Conservation (phyloP, 2,329 filamentous ascomycete genomes). For the Cladosporium oxysporum region DNA sequence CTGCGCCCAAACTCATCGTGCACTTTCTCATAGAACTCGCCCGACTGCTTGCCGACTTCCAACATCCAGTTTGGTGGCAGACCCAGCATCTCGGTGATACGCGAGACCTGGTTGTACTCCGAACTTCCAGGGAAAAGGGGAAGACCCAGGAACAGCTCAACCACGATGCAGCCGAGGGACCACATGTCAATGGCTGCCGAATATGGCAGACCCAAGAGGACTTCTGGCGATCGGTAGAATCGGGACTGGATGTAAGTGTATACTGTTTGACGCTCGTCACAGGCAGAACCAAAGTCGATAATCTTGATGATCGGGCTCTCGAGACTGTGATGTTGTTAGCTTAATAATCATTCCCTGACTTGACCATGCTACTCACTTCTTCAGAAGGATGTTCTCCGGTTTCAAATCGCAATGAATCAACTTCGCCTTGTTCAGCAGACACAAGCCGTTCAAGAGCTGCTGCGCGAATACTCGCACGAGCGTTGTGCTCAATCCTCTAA, state of each 20-base stretch:
- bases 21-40: slow-evolving; percentile 93
- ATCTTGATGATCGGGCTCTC: slow-evolving; percentile 99
- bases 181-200: slow-evolving; percentile 99
- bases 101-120: slow-evolving; percentile 96
- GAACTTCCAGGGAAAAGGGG: slow-evolving; percentile 96
- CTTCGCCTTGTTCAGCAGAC: slow-evolving; percentile 90
- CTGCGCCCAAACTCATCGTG: slow-evolving; percentile 90
- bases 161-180: slow-evolving; percentile 97
- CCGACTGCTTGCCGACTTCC: slow-evolving; percentile 96
- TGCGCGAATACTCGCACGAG: slow-evolving; percentile 96
- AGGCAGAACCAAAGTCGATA: slow-evolving; percentile 98
- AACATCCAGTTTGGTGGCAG: slow-evolving; percentile 98
- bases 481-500: slow-evolving; percentile 93
- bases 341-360: background rate
- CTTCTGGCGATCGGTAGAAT: slow-evolving; percentile 96
- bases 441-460: slow-evolving; percentile 88
- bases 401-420: slow-evolving; percentile 98
- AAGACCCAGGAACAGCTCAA: slow-evolving; percentile 92
- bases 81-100: slow-evolving; percentile 97
- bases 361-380: slow-evolving; percentile 64
- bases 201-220: slow-evolving; percentile 91
- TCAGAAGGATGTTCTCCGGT: slow-evolving; percentile 94
- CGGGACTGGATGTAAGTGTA: slow-evolving; percentile 99
- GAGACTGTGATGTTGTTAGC: slow-evolving; percentile 53
- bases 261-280: slow-evolving; percentile 96